Evolutionary conservation across 1,139 yeast species (phyloP).

Genomic region (Suhomyces bolitotheri): DNA sequence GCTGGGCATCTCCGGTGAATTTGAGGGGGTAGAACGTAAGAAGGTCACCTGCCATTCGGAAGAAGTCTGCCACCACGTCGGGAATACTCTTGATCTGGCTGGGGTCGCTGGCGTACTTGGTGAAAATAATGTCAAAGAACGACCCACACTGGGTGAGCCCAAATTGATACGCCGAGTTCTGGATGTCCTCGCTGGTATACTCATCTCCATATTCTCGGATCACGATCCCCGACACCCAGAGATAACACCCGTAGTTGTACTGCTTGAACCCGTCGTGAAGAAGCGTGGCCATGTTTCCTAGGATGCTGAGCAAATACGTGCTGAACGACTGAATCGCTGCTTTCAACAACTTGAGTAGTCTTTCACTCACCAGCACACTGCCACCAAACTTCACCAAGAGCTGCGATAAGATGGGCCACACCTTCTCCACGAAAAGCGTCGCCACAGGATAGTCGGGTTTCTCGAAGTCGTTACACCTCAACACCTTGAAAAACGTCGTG

Average conservation of each 20-base stretch:
- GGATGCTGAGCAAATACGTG: conserved; percentile 60
- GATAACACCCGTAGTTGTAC: conserved; percentile 75
- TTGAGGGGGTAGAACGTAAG: conserved; percentile 75
- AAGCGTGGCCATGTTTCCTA: conserved; percentile 63
- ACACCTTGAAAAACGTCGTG: conserved; percentile 66
- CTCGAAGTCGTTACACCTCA: conserved; percentile 43
- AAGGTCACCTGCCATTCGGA: conserved; percentile 78
- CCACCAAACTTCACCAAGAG: conserved; percentile 56
- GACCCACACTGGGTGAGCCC: conserved; percentile 47
- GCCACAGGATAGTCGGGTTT: conserved; percentile 55
- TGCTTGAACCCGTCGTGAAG: conserved; percentile 67
- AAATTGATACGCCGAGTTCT: conserved; percentile 48
- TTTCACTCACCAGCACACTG: conserved; percentile 65
- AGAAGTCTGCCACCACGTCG: conserved; percentile 85
- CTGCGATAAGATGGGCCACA: conserved; percentile 59
- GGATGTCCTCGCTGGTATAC: conserved; percentile 36
- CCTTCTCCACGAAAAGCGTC: conserved; percentile 50
- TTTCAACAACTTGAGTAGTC: conserved; percentile 68
- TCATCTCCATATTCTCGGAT: conserved; percentile 78
- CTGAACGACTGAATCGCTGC: conserved; percentile 67
- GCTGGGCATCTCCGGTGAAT: conserved; percentile 55
- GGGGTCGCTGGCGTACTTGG: conserved; percentile 18
- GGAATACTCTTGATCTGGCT: conserved; percentile 50
- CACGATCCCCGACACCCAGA: conserved; percentile 87
- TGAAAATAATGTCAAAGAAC: conserved; percentile 38